A percentile compares a stretch with the other conserved stretches of the same genome.
These are phyloP conservation scores for Avicennia marina DNA, from an alignment of 257 asterid genomes.

Conservation along the genomic window DNA sequence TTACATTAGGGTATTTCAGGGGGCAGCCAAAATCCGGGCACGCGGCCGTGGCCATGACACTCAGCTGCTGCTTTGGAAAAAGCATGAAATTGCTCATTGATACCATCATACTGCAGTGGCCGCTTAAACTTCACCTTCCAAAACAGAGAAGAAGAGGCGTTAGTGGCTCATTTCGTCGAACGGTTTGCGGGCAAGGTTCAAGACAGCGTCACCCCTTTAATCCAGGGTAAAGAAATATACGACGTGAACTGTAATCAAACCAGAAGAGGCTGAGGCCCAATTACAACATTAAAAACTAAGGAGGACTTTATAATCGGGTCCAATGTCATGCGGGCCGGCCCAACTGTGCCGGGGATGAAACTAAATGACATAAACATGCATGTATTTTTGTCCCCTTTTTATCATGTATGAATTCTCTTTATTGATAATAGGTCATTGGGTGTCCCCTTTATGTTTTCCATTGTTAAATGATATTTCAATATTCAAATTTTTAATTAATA, in stretches of 20 bases:
- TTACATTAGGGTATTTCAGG: not conserved
- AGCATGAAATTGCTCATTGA: conserved; percentile 22
- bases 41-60: conserved; percentile 16
- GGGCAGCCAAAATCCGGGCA: conserved; percentile 17
- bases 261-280: not conserved
- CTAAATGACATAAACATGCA: too few relatives aligned
- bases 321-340: conserved; percentile 2
- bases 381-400: not conserved
- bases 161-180: conserved; percentile 24
- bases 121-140: conserved; percentile 13
- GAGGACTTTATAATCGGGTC: not conserved
- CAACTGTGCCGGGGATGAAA: not conserved
- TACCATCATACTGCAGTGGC: conserved; percentile 25
- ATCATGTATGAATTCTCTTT: too few relatives aligned
- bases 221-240: not conserved
- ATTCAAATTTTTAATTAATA: too few relatives aligned
- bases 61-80: conserved; percentile 19
- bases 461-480: too few relatives aligned
- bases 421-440: too few relatives aligned
- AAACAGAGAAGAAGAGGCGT: not conserved
- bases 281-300: too few relatives aligned
- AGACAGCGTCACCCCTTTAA: not conserved
- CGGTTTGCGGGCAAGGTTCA: conserved; percentile 23
- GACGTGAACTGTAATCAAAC: not conserved
- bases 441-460: too few relatives aligned